phyloP scores from a whole-genome alignment of 2,329 filamentous ascomycete genomes.

The Aureobasidium sp. region DNA sequence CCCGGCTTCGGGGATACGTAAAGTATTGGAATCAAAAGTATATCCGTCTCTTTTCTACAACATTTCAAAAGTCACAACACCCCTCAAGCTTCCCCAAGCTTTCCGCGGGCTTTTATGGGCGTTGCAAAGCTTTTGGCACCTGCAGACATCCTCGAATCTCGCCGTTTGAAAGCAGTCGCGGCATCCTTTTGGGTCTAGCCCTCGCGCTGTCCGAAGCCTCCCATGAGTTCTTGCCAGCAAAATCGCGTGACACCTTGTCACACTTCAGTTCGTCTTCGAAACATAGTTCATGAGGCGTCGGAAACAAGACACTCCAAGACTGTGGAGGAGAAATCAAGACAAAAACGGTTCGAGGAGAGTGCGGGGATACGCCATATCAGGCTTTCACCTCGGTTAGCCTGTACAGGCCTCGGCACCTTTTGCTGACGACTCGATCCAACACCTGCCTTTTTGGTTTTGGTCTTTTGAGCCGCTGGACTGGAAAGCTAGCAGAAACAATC shows the following conservation, averaged over 20 bases:
- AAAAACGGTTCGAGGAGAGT: neutral
- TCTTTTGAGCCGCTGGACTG: neutral
- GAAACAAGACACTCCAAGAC: neutral
- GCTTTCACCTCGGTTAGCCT: neutral
- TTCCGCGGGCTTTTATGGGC: neutral
- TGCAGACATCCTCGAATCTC: neutral
- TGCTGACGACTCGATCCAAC: neutral
- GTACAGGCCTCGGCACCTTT: slow-evolving; percentile 1
- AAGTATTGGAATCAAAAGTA: neutral
- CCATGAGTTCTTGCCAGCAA: neutral
- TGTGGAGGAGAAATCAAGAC: neutral
- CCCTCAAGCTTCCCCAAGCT: slow-evolving; percentile 6
- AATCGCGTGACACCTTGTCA: neutral
- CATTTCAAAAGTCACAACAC: neutral
- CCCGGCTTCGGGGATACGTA: slow-evolving; percentile 5
- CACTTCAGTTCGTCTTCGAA: neutral
- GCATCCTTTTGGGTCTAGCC: neutral
- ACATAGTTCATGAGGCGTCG: neutral
- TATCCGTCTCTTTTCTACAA: neutral
- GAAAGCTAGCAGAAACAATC: neutral
- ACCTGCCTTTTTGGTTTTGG: neutral
- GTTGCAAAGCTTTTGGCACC: neutral
- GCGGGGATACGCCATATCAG: neutral
- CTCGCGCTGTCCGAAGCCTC: neutral
- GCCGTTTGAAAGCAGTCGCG: neutral